phyloP scores from a whole-genome alignment of 257 asterid species.

The Nicotiana noctiflora region DNA sequence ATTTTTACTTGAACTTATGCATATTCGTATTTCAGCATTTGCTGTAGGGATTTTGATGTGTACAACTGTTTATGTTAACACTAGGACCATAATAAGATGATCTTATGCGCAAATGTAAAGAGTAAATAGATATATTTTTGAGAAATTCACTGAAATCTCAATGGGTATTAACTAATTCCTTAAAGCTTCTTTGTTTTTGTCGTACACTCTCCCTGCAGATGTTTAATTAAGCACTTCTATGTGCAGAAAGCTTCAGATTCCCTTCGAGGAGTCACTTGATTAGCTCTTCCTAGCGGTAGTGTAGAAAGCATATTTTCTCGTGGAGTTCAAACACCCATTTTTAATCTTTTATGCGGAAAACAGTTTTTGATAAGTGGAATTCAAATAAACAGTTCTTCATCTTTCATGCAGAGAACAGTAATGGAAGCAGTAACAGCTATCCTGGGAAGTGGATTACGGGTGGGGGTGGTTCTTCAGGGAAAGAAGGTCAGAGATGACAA shows the following conservation, averaged over 20 bases:
- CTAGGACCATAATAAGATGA: not conserved
- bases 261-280: no score
- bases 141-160: not conserved
- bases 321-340: not conserved
- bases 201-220: not conserved
- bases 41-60: not conserved
- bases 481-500: constrained; percentile 63
- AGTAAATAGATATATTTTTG: no score
- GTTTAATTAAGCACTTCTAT: not conserved
- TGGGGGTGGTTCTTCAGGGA: constrained; percentile 66
- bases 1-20: not conserved
- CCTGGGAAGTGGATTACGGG: constrained; percentile 57
- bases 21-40: not conserved
- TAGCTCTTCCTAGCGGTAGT: no score
- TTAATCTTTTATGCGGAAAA: not conserved
- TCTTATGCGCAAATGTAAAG: not conserved
- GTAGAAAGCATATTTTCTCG: not conserved
- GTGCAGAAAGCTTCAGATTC: no score
- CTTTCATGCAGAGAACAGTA: constrained; percentile 42
- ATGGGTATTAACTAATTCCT: not conserved
- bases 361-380: no score
- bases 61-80: not conserved
- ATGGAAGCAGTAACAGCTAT: constrained; percentile 62
- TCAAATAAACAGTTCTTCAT: no score
- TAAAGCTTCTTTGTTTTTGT: not conserved